These are phyloP conservation scores for Capsella bursapastoris DNA, from an alignment of 345 rosid genomes.

Conservation along the genomic window DNA sequence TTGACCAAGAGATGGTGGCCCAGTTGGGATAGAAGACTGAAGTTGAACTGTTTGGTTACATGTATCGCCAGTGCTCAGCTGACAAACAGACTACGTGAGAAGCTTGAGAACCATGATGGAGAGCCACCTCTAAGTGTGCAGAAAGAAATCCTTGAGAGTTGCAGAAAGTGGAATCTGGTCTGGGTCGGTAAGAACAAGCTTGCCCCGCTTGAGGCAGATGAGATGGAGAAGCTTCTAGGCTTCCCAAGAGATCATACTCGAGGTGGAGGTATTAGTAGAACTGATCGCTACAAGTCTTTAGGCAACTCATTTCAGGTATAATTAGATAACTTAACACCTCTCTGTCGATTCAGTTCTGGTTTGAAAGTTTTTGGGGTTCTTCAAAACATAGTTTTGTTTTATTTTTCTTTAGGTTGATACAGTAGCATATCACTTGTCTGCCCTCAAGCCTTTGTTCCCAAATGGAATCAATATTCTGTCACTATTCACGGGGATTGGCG, in stretches of 20 bases:
- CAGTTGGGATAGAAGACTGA: conserved; percentile 56
- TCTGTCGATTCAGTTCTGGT: not conserved
- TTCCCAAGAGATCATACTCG: conserved; percentile 46
- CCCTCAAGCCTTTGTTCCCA: conserved; percentile 5
- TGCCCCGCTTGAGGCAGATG: conserved; percentile 71
- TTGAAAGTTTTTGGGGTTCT: not conserved
- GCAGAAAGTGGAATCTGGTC: conserved; percentile 44
- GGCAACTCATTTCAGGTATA: conserved; percentile 41
- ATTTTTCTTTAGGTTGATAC: conserved; percentile 20
- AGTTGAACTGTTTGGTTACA: conserved; percentile 31
- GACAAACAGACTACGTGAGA: conserved; percentile 33
- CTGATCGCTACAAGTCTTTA: conserved; percentile 24
- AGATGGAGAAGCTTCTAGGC: conserved; percentile 49
- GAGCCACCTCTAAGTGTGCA: conserved; percentile 15
- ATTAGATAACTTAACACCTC: conserved; percentile 1
- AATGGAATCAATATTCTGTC: conserved; percentile 38
- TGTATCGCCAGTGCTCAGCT: conserved; percentile 17
- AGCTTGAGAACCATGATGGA: conserved; percentile 30
- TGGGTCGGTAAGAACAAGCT: conserved; percentile 49
- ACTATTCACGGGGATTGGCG: conserved; percentile 44
- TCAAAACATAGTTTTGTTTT: not conserved
- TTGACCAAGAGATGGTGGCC: conserved; percentile 67
- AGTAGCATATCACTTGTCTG: conserved; percentile 25
- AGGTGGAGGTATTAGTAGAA: conserved; percentile 32
- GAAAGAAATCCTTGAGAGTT: conserved; percentile 11